Conservation (phyloP, 1,284 basidiomycete genomes). For the Apiotrichum laibachii region DNA sequence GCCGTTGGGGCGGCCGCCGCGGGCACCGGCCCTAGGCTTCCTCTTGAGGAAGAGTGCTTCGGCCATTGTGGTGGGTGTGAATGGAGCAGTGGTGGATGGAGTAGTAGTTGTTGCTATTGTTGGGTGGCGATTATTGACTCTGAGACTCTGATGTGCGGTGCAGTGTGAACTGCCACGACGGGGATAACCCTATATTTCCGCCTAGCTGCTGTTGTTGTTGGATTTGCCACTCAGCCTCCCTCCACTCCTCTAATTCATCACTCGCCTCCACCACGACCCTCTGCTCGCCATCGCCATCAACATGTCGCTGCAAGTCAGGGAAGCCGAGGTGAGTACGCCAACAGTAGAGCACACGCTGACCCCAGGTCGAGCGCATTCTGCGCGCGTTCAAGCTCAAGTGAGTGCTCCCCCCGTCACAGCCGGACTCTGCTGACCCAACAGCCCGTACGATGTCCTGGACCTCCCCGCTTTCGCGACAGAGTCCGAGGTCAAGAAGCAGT, state of each 20-base stretch:
- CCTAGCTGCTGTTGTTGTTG: neutral
- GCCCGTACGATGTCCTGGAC: conserved; percentile 59
- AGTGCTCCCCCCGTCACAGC: conserved; percentile 15
- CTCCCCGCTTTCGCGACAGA: conserved; percentile 54
- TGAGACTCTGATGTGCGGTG: neutral
- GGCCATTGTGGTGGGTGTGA: conserved; percentile 23
- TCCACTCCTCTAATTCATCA: too few species aligned
- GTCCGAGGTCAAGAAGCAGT: conserved; percentile 56
- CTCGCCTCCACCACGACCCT: too few species aligned
- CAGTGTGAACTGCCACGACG: neutral
- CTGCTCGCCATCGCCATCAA: too few species aligned
- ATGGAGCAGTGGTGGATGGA: neutral
- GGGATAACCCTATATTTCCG: too few species aligned
- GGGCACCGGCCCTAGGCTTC: conserved; percentile 17
- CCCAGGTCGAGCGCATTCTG: conserved; percentile 54
- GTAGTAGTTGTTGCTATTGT: neutral
- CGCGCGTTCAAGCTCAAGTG: conserved; percentile 58
- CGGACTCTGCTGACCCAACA: conserved; percentile 23
- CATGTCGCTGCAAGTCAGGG: conserved; percentile 16
- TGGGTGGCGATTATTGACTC: neutral
- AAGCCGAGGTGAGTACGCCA: conserved; percentile 36
- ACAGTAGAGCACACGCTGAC: conserved; percentile 4
- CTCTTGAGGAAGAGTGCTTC: conserved; percentile 41
- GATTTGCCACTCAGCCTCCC: neutral
- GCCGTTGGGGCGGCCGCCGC: conserved; percentile 1